Base-by-base conservation (phyloP, 2,329 filamentous ascomycete genomes). In the Microdochium trichocladiopsis region DNA sequence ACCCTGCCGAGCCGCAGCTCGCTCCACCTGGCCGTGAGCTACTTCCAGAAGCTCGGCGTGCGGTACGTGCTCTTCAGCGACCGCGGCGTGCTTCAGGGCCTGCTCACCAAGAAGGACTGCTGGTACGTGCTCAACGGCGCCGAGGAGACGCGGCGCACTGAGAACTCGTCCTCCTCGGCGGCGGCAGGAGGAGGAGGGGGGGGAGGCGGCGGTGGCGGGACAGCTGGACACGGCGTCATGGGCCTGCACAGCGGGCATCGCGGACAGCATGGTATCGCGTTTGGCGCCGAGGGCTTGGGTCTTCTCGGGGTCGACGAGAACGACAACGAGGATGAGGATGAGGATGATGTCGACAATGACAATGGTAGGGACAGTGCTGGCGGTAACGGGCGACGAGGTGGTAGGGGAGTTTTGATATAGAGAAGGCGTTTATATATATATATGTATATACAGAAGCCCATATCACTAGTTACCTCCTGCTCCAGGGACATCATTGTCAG, bases 91-190 rank as follows among this genome's bases (percentile, higher is more conserved):
- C 72, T 99, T 37, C 85, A 90, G 66, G 94, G 94, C 0, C 69
- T 99, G 48, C 73, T 97, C 59, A 99, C 94, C 21, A 97, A 97
- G 75, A 99, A 99, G 74, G 94, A 99, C 70, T 86, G 95, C 31
- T 97, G 92, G 89, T 92, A 90, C 67, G 84, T 97, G 37, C 76
- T 97, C 47, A 90, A 96, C 64, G 89, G 87, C 43, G 84, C 83
- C 10, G 85, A 87, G 57, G 82, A 85, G 66, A 80, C 79, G 51
- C 72, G 77, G 24, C 71, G 75, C 21, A 73, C 50, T 64, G 62
- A 8, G 58, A 49, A 10, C 51, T 53, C 58, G 60, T 16, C 57
- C 61, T 51, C 18, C 25, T 8, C n/a, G 53, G 49, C 1, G 14
- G 28, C 10, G 41, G 3, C 18, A 58, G 71, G 70, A 72, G 61